Evolutionary conservation across 768 basidiomycete species (phyloP), one percentile per base, ranked within the genome.

Genomic region (Russula emetica): DNA sequence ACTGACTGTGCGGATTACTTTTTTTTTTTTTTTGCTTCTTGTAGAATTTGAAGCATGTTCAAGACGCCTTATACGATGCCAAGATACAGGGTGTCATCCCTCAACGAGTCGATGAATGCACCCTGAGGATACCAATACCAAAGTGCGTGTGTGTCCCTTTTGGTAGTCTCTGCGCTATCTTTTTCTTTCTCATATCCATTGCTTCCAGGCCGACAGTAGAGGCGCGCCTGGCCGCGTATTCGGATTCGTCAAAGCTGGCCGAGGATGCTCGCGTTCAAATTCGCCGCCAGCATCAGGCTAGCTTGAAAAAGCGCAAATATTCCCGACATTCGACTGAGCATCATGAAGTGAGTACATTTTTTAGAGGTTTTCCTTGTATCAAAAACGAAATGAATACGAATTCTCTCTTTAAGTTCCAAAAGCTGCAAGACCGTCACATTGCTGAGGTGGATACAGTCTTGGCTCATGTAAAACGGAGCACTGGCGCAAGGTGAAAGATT

Each of bases 121-220:
- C 92, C 2, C 80, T 94, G 67, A 88, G 82, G 66, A 83, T 94
- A 63, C 87, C 90, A 0, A 84, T 93, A 72, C 88, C 92, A 49
- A 92, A 85, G 91, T 92, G 66, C 16, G 59, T 16, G 18, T 24
- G 54, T 26, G 26, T 24, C 51, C 40, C 16, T 28, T 16, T 16
- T 38, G 24, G 24, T 53, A 20, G 52, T n/a, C 38, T 36, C 20
- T 6, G 9, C 18, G 10, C 16, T 18, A 45, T 57, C 36, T 5
- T 45, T 5, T 47, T 11, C 50, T 34, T 9, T 18, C 54, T 62
- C 5, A 58, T 49, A 28, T 49, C 16, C 40, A 45, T 28, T 38
- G 57, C 13, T 53, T 34, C 24, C 54, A 94, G 91, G 67, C 88
- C 90, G 0, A 94, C 92, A 0, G 82, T 92, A 6, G 90, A 92